Percentiles rank a stretch among this genome's conserved stretches.
Evolutionary conservation across 2,329 filamentous ascomycete genomes (phyloP).

Genomic region (Venturiaceae sp.): DNA sequence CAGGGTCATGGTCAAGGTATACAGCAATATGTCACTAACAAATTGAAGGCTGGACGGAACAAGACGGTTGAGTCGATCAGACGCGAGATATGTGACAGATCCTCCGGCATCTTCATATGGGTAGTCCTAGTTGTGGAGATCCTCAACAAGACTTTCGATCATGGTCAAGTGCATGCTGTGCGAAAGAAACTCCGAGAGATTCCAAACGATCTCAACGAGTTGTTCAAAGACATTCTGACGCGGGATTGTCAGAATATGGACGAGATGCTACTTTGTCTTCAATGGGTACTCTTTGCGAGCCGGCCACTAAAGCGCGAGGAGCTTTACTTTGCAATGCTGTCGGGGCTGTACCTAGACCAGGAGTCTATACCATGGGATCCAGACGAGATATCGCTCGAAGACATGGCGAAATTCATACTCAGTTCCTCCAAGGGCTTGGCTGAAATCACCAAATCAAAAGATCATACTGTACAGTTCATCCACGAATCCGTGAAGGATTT

Average conservation of each 20-base stretch:
- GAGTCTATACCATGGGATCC: slow-evolving; percentile 6
- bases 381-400: slow-evolving; percentile 34
- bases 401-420: no score
- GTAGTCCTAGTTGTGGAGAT: slow-evolving; percentile 35
- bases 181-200: slow-evolving; percentile 26
- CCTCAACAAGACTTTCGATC: slow-evolving; percentile 31
- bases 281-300: slow-evolving; percentile 44
- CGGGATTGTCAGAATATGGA: slow-evolving; percentile 34
- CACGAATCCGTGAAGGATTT: slow-evolving; percentile 43
- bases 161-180: slow-evolving; percentile 20
- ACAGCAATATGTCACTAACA: slow-evolving; percentile 21
- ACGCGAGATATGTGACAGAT: slow-evolving; percentile 23
- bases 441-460: no score
- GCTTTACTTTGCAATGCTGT: slow-evolving; percentile 34
- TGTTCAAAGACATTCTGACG: slow-evolving; percentile 43
- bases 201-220: slow-evolving; percentile 29
- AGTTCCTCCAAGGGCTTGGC: no score
- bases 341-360: slow-evolving; percentile 15
- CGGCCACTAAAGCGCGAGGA: slow-evolving; percentile 33
- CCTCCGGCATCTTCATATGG: slow-evolving; percentile 38
- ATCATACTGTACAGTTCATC: slow-evolving; percentile 46
- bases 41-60: slow-evolving; percentile 16
- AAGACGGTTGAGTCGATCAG: slow-evolving; percentile 12
- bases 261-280: slow-evolving; percentile 35
- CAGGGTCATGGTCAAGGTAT: slow-evolving; percentile 23